These are phyloP conservation scores for Jatropha podagrica DNA, from an alignment of 441 rosid genomes.

Conservation along the genomic window DNA sequence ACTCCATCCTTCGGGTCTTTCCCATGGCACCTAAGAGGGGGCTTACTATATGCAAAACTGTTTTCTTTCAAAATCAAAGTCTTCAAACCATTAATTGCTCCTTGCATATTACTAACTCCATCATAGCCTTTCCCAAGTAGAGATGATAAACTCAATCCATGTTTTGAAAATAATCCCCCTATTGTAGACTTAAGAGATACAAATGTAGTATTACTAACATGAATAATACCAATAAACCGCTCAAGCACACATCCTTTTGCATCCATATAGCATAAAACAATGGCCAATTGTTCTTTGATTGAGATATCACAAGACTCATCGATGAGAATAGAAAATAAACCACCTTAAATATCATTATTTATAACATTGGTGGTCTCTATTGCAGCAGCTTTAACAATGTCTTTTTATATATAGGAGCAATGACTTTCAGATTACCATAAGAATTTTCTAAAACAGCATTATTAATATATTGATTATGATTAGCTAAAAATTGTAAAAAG, in stretches of 20 bases:
- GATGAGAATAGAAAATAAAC: background rate
- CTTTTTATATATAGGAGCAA: background rate
- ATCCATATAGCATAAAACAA: background rate
- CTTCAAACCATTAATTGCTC: background rate
- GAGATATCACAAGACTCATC: background rate
- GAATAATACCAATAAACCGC: background rate
- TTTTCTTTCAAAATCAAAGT: background rate
- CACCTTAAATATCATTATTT: background rate
- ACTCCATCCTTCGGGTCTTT: too few species aligned
- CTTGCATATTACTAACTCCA: background rate
- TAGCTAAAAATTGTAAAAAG: background rate
- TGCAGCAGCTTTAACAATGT: background rate
- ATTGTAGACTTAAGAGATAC: background rate
- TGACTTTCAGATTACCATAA: background rate
- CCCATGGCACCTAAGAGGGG: too few species aligned
- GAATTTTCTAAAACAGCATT: background rate
- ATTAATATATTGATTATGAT: background rate
- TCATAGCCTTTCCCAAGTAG: background rate
- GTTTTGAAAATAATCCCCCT: background rate
- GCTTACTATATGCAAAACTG: too few species aligned
- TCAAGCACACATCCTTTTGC: background rate
- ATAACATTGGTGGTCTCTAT: background rate
- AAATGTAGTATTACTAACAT: background rate
- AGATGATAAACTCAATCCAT: background rate
- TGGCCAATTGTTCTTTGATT: background rate